Evolutionary conservation across 2,329 filamentous ascomycete genomes (phyloP).

Genomic region (Colletotrichum higginsianum): DNA sequence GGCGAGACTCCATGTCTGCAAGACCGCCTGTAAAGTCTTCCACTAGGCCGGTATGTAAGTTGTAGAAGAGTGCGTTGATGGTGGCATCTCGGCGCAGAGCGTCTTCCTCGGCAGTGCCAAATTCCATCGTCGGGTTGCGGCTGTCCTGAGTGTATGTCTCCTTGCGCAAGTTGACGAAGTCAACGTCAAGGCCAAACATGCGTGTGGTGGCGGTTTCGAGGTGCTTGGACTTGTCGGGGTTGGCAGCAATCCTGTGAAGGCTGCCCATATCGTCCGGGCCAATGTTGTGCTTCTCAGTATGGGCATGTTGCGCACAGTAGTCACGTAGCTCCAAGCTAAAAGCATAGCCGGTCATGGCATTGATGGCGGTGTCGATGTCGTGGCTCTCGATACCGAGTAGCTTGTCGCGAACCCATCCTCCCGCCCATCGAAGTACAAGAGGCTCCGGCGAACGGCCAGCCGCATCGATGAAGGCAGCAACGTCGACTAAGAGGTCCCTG

Average conservation of each 20-base stretch:
- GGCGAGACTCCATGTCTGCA: constrained; percentile 77
- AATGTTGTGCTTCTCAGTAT: constrained; percentile 73
- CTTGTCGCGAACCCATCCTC: constrained; percentile 91
- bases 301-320: constrained; percentile 74
- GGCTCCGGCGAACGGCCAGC: constrained; percentile 65
- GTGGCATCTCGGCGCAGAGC: constrained; percentile 91
- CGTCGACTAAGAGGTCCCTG: constrained; percentile 83
- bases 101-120: constrained; percentile 92
- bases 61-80: constrained; percentile 97
- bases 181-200: constrained; percentile 89
- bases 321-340: constrained; percentile 80
- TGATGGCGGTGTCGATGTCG: constrained; percentile 90
- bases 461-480: constrained; percentile 78
- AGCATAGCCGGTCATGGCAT: constrained; percentile 84
- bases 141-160: constrained; percentile 93
- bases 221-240: constrained; percentile 97
- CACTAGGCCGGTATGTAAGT: constrained; percentile 82
- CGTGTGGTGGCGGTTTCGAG: constrained; percentile 91
- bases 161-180: constrained; percentile 94
- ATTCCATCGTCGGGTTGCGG: constrained; percentile 92
- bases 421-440: constrained; percentile 81
- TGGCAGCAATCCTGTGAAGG: constrained; percentile 90
- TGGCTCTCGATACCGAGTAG: constrained; percentile 80
- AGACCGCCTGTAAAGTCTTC: constrained; percentile 91
- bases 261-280: constrained; percentile 75